A percentile compares a stretch with the other conserved stretches of the same genome.
These are phyloP conservation scores for Lachancea nothofagi DNA, from an alignment of 805 yeast genomes.

Conservation along the genomic window DNA sequence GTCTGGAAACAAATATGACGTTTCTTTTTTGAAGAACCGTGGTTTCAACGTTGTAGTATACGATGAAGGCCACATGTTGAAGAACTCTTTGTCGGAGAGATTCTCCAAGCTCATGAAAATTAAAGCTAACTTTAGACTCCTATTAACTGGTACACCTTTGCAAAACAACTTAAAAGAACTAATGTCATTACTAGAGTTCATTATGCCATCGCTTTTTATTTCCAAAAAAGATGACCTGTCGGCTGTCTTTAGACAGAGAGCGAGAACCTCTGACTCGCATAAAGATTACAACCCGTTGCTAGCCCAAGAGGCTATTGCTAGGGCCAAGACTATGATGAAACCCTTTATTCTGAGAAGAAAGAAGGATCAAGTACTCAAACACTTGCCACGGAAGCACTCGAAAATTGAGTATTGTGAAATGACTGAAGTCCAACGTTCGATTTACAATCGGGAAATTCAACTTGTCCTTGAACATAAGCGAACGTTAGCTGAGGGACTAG, in stretches of 20 bases:
- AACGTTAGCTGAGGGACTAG: conserved; percentile 22
- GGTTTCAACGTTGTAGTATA: conserved; percentile 84
- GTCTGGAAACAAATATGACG: conserved; percentile 77
- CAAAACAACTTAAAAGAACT: conserved; percentile 90
- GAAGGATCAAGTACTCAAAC: conserved; percentile 85
- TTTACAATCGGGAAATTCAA: conserved; percentile 58
- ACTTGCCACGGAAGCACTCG: conserved; percentile 74
- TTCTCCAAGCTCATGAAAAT: conserved; percentile 81
- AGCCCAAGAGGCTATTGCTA: conserved; percentile 84
- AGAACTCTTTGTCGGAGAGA: conserved; percentile 83
- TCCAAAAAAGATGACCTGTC: conserved; percentile 78
- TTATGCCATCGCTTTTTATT: conserved; percentile 75
- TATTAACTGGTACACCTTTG: conserved; percentile 94
- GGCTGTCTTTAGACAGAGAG: conserved; percentile 81
- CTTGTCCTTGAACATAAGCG: conserved; percentile 33
- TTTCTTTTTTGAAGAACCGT: conserved; percentile 65
- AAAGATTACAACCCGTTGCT: conserved; percentile 67
- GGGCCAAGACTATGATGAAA: conserved; percentile 97
- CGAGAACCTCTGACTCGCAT: conserved; percentile 55
- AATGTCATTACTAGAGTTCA: conserved; percentile 84
- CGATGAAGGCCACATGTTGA: conserved; percentile 97
- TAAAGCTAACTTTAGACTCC: conserved; percentile 73
- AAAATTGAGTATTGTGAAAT: conserved; percentile 61
- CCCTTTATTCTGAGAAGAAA: conserved; percentile 92
- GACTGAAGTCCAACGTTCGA: conserved; percentile 44